Evolutionary conservation across 306 rosid genomes (phyloP).

Genomic region (Cucumis cinereus): DNA sequence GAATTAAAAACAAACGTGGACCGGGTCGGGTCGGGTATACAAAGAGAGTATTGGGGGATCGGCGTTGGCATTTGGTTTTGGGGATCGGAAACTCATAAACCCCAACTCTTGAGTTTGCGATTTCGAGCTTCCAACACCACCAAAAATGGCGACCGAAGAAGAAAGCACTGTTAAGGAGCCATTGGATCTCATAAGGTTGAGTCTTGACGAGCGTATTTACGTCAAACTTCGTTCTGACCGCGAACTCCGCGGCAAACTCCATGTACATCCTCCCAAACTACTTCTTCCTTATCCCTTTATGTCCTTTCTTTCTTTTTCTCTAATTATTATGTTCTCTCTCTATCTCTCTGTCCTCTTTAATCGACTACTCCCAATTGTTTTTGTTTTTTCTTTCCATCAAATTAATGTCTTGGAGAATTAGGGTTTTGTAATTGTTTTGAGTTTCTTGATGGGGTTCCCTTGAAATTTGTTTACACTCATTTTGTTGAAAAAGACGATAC

Average conservation of each 20-base stretch:
- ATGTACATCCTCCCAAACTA: slow-evolving; percentile 25
- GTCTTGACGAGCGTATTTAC: slow-evolving; percentile 97
- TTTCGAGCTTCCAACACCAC: not conserved
- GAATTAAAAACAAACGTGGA: not conserved
- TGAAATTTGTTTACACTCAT: not conserved
- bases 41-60: not conserved
- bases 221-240: slow-evolving; percentile 96
- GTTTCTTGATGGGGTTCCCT: not conserved
- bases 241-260: slow-evolving; percentile 98
- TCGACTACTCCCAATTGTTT: not conserved
- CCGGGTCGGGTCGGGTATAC: not conserved
- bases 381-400: not conserved
- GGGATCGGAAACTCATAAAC: not conserved
- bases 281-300: not conserved
- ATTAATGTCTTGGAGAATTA: not conserved
- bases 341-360: not conserved
- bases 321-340: not conserved
- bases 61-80: not conserved
- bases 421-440: not conserved
- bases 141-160: slow-evolving; percentile 72
- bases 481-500: not conserved
- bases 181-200: slow-evolving; percentile 90
- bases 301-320: not conserved
- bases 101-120: not conserved
- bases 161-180: slow-evolving; percentile 99